phyloP scores from a whole-genome alignment of 768 basidiomycete genomes.

The Leccinum subtestaceum region DNA sequence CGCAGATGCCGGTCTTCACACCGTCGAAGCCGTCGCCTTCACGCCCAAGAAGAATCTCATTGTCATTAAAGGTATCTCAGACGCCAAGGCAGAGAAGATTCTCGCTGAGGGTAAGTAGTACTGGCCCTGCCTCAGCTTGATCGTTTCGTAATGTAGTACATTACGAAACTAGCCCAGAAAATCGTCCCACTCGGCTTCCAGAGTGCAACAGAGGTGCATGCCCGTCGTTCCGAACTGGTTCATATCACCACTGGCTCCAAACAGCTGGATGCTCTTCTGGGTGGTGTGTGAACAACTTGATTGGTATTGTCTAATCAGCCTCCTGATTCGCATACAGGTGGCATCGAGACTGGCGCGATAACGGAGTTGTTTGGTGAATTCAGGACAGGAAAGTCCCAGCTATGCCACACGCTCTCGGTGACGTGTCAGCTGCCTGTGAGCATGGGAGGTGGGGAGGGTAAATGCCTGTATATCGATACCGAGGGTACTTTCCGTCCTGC shows the following conservation, averaged over 20 bases:
- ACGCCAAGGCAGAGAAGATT: constrained; percentile 97
- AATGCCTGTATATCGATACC: constrained; percentile 98
- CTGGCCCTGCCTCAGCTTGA: background rate
- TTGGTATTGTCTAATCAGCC: constrained; percentile 2
- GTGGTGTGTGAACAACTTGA: constrained; percentile 50
- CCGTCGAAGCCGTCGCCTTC: constrained; percentile 93
- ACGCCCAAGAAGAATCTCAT: constrained; percentile 92
- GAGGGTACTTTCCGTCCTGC: constrained; percentile 99
- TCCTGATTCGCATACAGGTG: constrained; percentile 49
- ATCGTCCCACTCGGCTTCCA: constrained; percentile 97
- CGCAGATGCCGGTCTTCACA: constrained; percentile 85
- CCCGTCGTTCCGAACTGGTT: constrained; percentile 90
- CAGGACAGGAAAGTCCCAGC: constrained; percentile 95
- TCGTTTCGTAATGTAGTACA: constrained; percentile 3
- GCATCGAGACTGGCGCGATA: constrained; percentile 97
- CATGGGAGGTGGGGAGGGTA: constrained; percentile 99
- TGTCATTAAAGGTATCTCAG: constrained; percentile 94
- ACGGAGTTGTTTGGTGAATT: constrained; percentile 99
- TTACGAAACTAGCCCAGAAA: constrained; percentile 67
- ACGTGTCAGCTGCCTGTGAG: constrained; percentile 95
- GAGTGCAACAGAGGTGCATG: constrained; percentile 96
- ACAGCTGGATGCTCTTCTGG: constrained; percentile 91
- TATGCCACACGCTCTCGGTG: constrained; percentile 97
- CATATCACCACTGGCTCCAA: constrained; percentile 97
- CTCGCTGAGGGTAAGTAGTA: constrained; percentile 74